phyloP scores from a whole-genome alignment of 768 basidiomycete genomes.

The Tylopilus felleus region DNA sequence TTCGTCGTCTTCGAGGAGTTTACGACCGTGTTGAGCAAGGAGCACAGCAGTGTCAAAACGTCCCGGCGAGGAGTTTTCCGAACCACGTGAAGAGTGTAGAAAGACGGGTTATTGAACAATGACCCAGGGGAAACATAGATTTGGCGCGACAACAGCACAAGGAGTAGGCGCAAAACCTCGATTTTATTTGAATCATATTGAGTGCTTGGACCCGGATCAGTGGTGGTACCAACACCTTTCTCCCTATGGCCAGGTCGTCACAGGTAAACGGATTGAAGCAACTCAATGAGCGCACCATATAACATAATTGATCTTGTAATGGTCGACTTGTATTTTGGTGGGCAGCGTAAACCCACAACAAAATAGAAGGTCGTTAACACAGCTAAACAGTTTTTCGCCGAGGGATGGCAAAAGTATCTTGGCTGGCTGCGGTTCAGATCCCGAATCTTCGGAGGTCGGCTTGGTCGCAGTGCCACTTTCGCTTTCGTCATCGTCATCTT shows the following conservation, averaged over 20 bases:
- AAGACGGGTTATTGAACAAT: slow-evolving; percentile 68
- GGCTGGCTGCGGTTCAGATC: slow-evolving; percentile 32
- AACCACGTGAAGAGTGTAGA: slow-evolving; percentile 74
- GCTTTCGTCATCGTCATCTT: slow-evolving; percentile 46
- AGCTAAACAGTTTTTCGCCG: slow-evolving; percentile 74
- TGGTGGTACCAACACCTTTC: slow-evolving; percentile 88
- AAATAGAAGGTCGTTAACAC: slow-evolving; percentile 83
- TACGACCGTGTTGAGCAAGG: slow-evolving; percentile 86
- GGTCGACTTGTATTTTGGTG: slow-evolving; percentile 67
- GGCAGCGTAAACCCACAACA: slow-evolving; percentile 94
- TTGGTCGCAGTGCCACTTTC: slow-evolving; percentile 38
- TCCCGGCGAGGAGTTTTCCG: slow-evolving; percentile 74
- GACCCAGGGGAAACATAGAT: slow-evolving; percentile 76
- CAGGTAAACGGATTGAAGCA: slow-evolving; percentile 1
- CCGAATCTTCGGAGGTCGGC: slow-evolving; percentile 11
- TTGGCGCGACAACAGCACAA: slow-evolving; percentile 85
- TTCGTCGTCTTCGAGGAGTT: slow-evolving; percentile 54
- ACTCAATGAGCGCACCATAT: slow-evolving; percentile 64
- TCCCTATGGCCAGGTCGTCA: slow-evolving; percentile 55
- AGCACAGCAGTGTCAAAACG: slow-evolving; percentile 91
- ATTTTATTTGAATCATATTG: slow-evolving; percentile 76
- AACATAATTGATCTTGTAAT: slow-evolving; percentile 80
- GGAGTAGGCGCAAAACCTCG: slow-evolving; percentile 85
- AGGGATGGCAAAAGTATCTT: slow-evolving; percentile 66
- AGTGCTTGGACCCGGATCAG: slow-evolving; percentile 60